phyloP scores from a whole-genome alignment of 345 rosid species.

The Syzygium aqueum region DNA sequence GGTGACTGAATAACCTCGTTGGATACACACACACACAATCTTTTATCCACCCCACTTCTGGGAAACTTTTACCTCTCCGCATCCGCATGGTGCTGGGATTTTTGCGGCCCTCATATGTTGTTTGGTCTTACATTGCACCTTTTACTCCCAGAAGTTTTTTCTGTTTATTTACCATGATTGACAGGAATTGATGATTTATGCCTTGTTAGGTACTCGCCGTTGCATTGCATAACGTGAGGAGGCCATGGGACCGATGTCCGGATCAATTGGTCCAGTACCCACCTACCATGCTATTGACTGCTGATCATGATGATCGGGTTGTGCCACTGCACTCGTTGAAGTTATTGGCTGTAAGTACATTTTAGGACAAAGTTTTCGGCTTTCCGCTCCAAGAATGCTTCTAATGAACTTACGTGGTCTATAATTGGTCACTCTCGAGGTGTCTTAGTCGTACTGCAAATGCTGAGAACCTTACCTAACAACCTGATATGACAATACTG shows the following conservation, averaged over 20 bases:
- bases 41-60: neutral
- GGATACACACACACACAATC: neutral
- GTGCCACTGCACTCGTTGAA: constrained; percentile 86
- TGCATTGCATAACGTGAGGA: constrained; percentile 84
- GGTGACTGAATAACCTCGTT: neutral
- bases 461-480: neutral
- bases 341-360: constrained; percentile 65
- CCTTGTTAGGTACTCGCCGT: constrained; percentile 79
- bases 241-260: constrained; percentile 73
- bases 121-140: neutral
- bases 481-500: neutral
- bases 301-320: constrained; percentile 93
- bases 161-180: no score
- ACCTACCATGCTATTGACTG: constrained; percentile 84
- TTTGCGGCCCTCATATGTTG: neutral
- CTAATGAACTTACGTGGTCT: neutral
- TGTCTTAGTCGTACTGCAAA: neutral
- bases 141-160: neutral
- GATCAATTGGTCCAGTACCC: constrained; percentile 55
- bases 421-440: neutral
- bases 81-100: neutral
- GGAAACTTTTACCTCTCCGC: neutral
- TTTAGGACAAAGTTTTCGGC: neutral
- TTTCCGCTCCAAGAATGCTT: neutral
- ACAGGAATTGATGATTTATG: neutral